These are phyloP conservation scores for Dactylellina parvicollis DNA, from an alignment of 2,329 filamentous ascomycete genomes.

Conservation along the genomic window DNA sequence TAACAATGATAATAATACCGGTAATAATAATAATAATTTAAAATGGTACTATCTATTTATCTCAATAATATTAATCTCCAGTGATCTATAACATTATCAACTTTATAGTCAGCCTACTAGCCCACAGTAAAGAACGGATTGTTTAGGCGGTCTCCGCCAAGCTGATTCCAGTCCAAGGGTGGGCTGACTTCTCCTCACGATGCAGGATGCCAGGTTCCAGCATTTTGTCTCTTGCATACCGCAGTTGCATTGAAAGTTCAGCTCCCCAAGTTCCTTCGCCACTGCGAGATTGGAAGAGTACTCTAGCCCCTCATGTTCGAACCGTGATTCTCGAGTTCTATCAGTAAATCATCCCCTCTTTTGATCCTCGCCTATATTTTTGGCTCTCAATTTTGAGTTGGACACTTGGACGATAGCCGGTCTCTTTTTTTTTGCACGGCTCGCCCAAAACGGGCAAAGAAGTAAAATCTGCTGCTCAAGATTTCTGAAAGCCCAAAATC, in stretches of 20 bases:
- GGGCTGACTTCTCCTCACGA: conserved; percentile 46
- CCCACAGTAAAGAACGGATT: background rate
- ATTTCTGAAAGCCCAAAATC: conserved; percentile 49
- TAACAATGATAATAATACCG: no score
- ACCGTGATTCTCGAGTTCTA: background rate
- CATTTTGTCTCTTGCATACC: conserved; percentile 21
- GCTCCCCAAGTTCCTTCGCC: conserved; percentile 5
- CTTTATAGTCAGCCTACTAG: no score
- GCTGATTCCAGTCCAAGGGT: conserved; percentile 3
- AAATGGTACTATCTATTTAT: background rate
- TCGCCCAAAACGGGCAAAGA: conserved; percentile 53
- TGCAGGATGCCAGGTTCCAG: conserved; percentile 14
- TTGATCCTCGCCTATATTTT: background rate
- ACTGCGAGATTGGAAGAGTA: background rate
- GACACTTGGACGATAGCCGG: conserved; percentile 20
- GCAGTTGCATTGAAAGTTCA: conserved; percentile 17
- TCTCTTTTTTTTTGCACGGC: conserved; percentile 17
- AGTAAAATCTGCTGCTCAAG: conserved; percentile 45
- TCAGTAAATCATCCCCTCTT: background rate
- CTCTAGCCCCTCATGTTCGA: background rate
- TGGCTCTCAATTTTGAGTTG: conserved; percentile 24
- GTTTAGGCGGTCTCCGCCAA: conserved; percentile 1
- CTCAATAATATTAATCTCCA: background rate
- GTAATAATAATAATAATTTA: background rate
- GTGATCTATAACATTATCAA: background rate